Conservation (phyloP, 2,329 filamentous ascomycete genomes). For the Exophiala phaeomuriformis region DNA sequence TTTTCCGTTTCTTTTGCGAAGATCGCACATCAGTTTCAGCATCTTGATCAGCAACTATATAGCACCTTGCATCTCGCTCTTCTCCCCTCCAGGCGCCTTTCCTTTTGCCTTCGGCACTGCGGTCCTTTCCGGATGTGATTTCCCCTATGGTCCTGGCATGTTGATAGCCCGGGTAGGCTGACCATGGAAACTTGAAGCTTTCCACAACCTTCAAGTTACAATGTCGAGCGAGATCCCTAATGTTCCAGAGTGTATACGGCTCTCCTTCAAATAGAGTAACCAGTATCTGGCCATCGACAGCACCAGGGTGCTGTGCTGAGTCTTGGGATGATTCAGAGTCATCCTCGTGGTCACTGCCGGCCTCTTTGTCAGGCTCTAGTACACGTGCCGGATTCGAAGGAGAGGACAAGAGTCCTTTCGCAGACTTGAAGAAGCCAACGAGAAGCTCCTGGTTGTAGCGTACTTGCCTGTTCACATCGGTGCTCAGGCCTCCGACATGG, state of each 20-base stretch:
- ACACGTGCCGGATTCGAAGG: slow-evolving; percentile 2
- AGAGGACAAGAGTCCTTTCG: slow-evolving; percentile 33
- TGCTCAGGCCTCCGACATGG: slow-evolving; percentile 85
- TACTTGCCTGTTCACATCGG: slow-evolving; percentile 90
- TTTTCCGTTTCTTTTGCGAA: slow-evolving; percentile 29
- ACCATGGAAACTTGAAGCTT: slow-evolving; percentile 44
- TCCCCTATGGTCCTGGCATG: slow-evolving; percentile 43
- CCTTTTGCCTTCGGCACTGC: slow-evolving; percentile 22
- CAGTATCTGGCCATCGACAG: slow-evolving; percentile 52
- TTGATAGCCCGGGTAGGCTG: slow-evolving; percentile 41
- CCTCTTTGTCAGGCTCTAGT: slow-evolving; percentile 10
- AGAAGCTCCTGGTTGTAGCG: slow-evolving; percentile 69
- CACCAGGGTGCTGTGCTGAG: slow-evolving; percentile 15
- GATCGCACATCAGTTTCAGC: slow-evolving; percentile 27
- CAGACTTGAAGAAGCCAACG: slow-evolving; percentile 43
- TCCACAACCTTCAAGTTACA: slow-evolving; percentile 41
- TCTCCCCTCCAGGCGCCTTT: slow-evolving; percentile 43
- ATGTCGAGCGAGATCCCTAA: slow-evolving; percentile 77
- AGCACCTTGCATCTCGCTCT: slow-evolving; percentile 41
- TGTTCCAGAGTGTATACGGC: slow-evolving; percentile 93
- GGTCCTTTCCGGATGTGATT: slow-evolving; percentile 35
- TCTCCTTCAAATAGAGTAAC: slow-evolving; percentile 89
- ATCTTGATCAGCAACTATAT: slow-evolving; percentile 40
- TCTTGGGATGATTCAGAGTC: slow-evolving; percentile 5
- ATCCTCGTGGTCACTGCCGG: slow-evolving; percentile 22